These are phyloP conservation scores for Adiantum capillusveneris DNA, from an alignment of 75 land plant genomes.

Conservation along the genomic window DNA sequence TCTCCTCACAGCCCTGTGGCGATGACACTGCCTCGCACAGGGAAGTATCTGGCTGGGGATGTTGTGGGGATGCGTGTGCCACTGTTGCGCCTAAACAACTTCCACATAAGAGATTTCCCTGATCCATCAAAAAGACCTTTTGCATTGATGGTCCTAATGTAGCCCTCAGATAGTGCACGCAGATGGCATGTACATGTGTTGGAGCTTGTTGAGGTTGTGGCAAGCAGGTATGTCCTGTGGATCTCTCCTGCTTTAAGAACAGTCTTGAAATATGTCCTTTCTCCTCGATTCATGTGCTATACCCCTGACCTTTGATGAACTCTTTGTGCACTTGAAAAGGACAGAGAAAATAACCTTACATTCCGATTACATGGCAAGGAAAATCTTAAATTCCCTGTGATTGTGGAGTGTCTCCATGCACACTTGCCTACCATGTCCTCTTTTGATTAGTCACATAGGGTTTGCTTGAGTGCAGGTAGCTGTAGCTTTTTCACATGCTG, in stretches of 20 bases:
- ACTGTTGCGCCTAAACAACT: slow-evolving; percentile 57
- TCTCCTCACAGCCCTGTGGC: slow-evolving; percentile 62
- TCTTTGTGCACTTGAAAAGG: no score
- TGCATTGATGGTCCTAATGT: slow-evolving; percentile 78
- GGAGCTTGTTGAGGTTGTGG: slow-evolving; percentile 84
- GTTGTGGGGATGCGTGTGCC: slow-evolving; percentile 81
- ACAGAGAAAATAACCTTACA: no score
- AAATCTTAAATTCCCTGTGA: no score
- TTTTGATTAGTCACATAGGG: no score
- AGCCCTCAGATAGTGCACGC: slow-evolving; percentile 77
- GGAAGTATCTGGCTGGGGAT: slow-evolving; percentile 52
- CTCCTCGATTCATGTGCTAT: no score
- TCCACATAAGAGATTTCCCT: slow-evolving; percentile 57
- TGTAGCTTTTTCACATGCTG: slow-evolving; percentile 51
- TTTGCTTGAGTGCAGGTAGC: slow-evolving; percentile 37
- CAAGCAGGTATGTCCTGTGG: slow-evolving; percentile 88
- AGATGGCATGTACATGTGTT: slow-evolving; percentile 84
- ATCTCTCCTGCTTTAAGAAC: no score
- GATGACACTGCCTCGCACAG: slow-evolving; percentile 32
- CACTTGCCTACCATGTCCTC: no score
- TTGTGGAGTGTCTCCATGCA: no score
- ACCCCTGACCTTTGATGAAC: no score
- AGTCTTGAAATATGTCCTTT: no score
- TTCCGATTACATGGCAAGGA: no score
- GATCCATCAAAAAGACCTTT: slow-evolving; percentile 52